Evolutionary conservation across 2,329 filamentous ascomycete species (phyloP), one percentile per base, ranked within the genome.

Genomic region (Xylariaceae sp.): DNA sequence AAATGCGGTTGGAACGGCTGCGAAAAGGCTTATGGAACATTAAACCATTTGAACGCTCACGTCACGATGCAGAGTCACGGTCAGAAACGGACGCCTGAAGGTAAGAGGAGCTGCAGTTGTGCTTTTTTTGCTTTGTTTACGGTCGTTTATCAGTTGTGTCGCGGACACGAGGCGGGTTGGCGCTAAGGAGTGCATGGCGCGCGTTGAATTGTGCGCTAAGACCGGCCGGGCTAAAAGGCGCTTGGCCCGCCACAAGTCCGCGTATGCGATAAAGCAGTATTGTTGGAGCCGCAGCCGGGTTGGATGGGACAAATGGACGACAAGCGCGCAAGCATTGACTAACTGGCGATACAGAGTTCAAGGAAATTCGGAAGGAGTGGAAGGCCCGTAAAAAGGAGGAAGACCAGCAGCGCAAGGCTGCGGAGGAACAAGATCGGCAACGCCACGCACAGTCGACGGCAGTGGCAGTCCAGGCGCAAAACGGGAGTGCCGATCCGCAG

Each of bases 321-420:
- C n/a, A n/a, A 21, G 18, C 39, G 34, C 5, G 21, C 13, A 4
- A 13, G 10, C 8, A 42, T 40, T 51, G 56, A 59, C 68, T 71
- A 65, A 70, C 65, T 56, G 53, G 51, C 58, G 54, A 56, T 66
- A 61, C 68, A 97, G 94, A 97, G 72, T 97, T 99, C 76, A 99
- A 99, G 71, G 94, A 99, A 68, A 96, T 97, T 56, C 88, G 94
- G 60, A 97, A 97, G 70, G 92, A 97, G 69, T 99, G 94, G 94
- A 99, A 97, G 77, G 89, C 89, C 37, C 90, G 94, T 67, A 97
- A 97, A 83, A 99, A 99, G 89, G 94, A 97, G 71, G 92, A 97
- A 65, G 92, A 97, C 62, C 86, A 86, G 48, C 80, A 84, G 64
- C 88, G 92, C 67, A 96, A 96, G 77, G 88, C 87, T 12, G 89